Percentiles rank a stretch among this genome's conserved stretches.
These are phyloP conservation scores for Pyrrhoderma noxium DNA, from an alignment of 1,284 basidiomycete genomes.

Conservation along the genomic window DNA sequence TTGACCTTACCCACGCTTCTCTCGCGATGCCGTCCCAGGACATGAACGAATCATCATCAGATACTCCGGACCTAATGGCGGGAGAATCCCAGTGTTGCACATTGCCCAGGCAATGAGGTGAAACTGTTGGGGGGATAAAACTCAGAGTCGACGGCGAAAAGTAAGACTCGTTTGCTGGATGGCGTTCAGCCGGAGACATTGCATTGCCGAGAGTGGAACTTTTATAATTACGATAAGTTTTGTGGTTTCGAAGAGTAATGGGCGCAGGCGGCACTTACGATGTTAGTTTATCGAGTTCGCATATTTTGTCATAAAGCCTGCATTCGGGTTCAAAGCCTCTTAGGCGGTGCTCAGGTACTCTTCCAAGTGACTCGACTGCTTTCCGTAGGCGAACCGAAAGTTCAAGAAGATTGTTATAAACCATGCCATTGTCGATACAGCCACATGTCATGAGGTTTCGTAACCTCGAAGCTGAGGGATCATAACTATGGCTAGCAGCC, in stretches of 20 bases:
- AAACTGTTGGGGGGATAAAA: conserved; percentile 8
- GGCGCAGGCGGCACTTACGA: conserved; percentile 36
- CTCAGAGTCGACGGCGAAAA: conserved; percentile 4
- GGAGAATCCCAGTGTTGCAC: conserved; percentile 10
- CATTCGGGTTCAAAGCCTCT: conserved; percentile 33
- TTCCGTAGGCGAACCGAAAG: conserved; percentile 53
- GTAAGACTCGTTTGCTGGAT: conserved; percentile 5
- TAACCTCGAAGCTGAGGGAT: background rate
- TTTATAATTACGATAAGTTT: background rate
- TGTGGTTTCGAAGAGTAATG: background rate
- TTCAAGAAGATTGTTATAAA: conserved; percentile 52
- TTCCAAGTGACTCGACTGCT: conserved; percentile 47
- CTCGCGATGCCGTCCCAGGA: conserved; percentile 36
- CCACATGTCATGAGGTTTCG: conserved; percentile 38
- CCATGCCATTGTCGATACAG: conserved; percentile 45
- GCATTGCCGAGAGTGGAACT: conserved; percentile 14
- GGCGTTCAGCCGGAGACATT: conserved; percentile 10
- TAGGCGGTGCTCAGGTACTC: conserved; percentile 41
- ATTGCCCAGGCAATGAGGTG: conserved; percentile 10
- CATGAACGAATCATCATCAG: conserved; percentile 40
- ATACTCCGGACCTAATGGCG: conserved; percentile 17
- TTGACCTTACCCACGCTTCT: conserved; percentile 16
- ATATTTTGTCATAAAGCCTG: conserved; percentile 43
- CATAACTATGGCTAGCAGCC: conserved; percentile 19
- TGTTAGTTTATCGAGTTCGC: conserved; percentile 48